Evolutionary conservation across 2,329 filamentous ascomycete species (phyloP).

Genomic region (Fusarium clavum): DNA sequence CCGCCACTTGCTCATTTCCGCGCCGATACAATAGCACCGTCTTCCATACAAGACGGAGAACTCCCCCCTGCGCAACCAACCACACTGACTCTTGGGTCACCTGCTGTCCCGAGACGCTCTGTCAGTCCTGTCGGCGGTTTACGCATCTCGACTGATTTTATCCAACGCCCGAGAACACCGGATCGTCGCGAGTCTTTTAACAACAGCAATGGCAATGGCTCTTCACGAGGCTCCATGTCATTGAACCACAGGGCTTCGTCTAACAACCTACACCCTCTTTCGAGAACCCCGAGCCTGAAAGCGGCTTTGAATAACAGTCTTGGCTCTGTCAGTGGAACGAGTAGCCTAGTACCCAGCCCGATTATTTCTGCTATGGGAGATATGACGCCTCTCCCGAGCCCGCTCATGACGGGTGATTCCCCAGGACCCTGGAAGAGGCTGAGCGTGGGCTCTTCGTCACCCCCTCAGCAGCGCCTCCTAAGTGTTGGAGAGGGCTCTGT

Average conservation of each 20-base stretch:
- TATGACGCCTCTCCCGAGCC: constrained; percentile 82
- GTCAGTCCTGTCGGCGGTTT: constrained; percentile 47
- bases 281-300: constrained; percentile 71
- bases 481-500: constrained; percentile 53
- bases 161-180: constrained; percentile 40
- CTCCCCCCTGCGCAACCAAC: constrained; percentile 31
- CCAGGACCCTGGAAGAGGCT: constrained; percentile 74
- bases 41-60: constrained; percentile 45
- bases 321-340: constrained; percentile 66
- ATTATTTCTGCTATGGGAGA: constrained; percentile 81
- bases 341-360: constrained; percentile 77
- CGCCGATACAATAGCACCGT: constrained; percentile 48
- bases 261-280: constrained; percentile 60
- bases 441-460: constrained; percentile 59
- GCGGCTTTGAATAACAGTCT: constrained; percentile 64
- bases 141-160: constrained; percentile 55
- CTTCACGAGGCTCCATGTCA: constrained; percentile 45
- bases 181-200: constrained; percentile 51
- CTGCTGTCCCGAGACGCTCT: constrained; percentile 26
- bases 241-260: constrained; percentile 48
- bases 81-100: constrained; percentile 25
- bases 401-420: constrained; percentile 73
- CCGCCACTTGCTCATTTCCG: constrained; percentile 44
- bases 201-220: constrained; percentile 51
- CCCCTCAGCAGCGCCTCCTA: constrained; percentile 46